Conservation (phyloP, 805 yeast genomes). For the Yamadazyma sp. region DNA sequence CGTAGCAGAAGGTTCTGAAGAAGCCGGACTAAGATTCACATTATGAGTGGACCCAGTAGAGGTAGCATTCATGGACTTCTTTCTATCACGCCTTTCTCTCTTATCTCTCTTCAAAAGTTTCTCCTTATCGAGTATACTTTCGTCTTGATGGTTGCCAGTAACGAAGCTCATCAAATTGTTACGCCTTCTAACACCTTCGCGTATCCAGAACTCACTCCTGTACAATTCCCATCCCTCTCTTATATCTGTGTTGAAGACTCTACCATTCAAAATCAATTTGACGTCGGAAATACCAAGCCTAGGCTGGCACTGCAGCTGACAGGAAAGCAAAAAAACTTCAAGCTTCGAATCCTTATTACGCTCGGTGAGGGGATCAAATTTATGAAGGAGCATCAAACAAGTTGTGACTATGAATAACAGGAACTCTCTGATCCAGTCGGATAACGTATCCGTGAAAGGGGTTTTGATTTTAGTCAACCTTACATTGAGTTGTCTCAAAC, state of each 20-base stretch:
- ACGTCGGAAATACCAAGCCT: conserved; percentile 72
- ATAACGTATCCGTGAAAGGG: conserved; percentile 31
- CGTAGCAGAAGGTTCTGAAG: conserved; percentile 4
- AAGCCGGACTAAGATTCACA: not conserved
- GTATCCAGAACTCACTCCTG: conserved; percentile 89
- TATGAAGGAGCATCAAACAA: conserved; percentile 32
- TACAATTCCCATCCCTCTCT: conserved; percentile 95
- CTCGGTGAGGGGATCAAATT: conserved; percentile 32
- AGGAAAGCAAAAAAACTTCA: conserved; percentile 40
- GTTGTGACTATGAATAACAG: conserved; percentile 30
- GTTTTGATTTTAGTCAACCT: conserved; percentile 64
- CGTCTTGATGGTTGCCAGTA: conserved; percentile 13
- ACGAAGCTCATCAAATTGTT: conserved; percentile 34
- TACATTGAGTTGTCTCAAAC: conserved; percentile 78
- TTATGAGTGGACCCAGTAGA: conserved; percentile 1
- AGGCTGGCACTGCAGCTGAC: conserved; percentile 52
- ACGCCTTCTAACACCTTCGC: conserved; percentile 69
- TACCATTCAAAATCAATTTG: conserved; percentile 75
- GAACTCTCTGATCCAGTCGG: conserved; percentile 39
- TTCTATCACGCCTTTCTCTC: conserved; percentile 41
- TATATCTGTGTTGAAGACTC: conserved; percentile 77
- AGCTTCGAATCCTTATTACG: conserved; percentile 32
- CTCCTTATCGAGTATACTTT: conserved; percentile 21
- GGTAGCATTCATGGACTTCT: conserved; percentile 20
- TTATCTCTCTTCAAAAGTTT: conserved; percentile 36